Evolutionary conservation across 768 basidiomycete genomes (phyloP).

Genomic region (Termitomyces sp.): DNA sequence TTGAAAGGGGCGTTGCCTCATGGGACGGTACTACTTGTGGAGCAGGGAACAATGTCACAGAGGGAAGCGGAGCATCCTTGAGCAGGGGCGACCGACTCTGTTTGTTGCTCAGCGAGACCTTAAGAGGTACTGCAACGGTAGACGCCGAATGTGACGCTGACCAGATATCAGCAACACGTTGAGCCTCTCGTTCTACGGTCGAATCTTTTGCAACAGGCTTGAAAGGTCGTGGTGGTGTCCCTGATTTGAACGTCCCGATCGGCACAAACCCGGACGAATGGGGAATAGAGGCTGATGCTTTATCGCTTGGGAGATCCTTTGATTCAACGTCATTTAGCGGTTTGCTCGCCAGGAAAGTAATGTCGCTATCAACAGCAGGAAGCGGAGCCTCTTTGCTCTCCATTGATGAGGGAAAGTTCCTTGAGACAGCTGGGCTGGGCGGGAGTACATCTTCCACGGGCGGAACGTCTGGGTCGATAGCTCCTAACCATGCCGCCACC

Average conservation of each 20-base stretch:
- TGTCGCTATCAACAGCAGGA: not conserved
- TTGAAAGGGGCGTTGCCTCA: conserved; percentile 33
- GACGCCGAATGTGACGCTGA: conserved; percentile 14
- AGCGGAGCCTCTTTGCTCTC: not conserved
- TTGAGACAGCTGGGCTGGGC: conserved; percentile 25
- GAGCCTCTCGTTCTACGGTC: conserved; percentile 32
- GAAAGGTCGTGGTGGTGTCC: conserved; percentile 24
- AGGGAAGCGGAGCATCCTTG: conserved; percentile 12
- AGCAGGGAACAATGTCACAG: conserved; percentile 20
- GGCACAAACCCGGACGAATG: conserved; percentile 76
- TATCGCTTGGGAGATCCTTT: conserved; percentile 5
- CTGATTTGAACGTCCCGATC: conserved; percentile 47
- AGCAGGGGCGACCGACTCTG: not conserved
- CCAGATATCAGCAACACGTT: conserved; percentile 36
- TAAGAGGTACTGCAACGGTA: not conserved
- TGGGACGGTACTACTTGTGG: conserved; percentile 24
- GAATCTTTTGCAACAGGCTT: conserved; percentile 19
- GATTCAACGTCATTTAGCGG: not conserved
- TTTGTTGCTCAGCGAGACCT: not conserved
- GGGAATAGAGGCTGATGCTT: conserved; percentile 51
- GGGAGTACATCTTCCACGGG: conserved; percentile 45
- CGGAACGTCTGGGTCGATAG: conserved; percentile 53
- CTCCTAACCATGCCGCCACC: conserved; percentile 76
- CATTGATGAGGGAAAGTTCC: conserved; percentile 1
- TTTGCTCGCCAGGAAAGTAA: not conserved